Conservation (phyloP, 2,329 filamentous ascomycete genomes). For the Arthrobotrys sphaeroides region DNA sequence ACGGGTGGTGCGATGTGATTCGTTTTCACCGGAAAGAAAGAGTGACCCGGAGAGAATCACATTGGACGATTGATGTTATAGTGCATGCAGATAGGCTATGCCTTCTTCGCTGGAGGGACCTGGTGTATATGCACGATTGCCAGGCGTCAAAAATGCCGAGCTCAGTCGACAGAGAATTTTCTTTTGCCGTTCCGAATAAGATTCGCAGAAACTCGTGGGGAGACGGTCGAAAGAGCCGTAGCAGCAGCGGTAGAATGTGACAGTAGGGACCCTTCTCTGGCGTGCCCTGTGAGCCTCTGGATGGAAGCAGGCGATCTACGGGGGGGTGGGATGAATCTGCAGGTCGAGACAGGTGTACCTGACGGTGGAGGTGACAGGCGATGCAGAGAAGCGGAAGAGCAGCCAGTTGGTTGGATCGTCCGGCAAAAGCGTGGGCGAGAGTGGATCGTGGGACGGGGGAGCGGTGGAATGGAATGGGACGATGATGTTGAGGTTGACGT, state of each 20-base stretch:
- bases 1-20: slow-evolving; percentile 46
- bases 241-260: slow-evolving; percentile 5
- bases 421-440: slow-evolving; percentile 1
- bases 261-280: slow-evolving; percentile 25
- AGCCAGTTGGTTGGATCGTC: slow-evolving; percentile 49
- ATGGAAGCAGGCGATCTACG: slow-evolving; percentile 20
- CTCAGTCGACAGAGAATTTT: slow-evolving; percentile 43
- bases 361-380: slow-evolving; percentile 18
- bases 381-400: slow-evolving; percentile 33
- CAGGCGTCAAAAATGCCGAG: slow-evolving; percentile 46
- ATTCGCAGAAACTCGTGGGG: slow-evolving; percentile 42
- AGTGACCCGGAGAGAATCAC: slow-evolving; percentile 38
- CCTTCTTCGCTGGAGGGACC: slow-evolving; percentile 35
- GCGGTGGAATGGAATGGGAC: slow-evolving; percentile 5
- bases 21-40: slow-evolving; percentile 43
- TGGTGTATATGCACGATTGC: slow-evolving; percentile 39
- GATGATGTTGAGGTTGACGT: slow-evolving; percentile 53
- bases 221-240: slow-evolving; percentile 25
- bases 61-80: slow-evolving; percentile 49
- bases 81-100: slow-evolving; percentile 50
- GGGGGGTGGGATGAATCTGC: slow-evolving; percentile 47
- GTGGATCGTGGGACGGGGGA: slow-evolving; percentile 11
- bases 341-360: slow-evolving; percentile 48
- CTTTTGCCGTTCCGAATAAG: slow-evolving; percentile 25
- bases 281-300: slow-evolving; percentile 19